Percentiles rank a stretch among this genome's conserved stretches.
Conservation (phyloP, 257 asterid species). For the Salvia miltiorrhiza region DNA sequence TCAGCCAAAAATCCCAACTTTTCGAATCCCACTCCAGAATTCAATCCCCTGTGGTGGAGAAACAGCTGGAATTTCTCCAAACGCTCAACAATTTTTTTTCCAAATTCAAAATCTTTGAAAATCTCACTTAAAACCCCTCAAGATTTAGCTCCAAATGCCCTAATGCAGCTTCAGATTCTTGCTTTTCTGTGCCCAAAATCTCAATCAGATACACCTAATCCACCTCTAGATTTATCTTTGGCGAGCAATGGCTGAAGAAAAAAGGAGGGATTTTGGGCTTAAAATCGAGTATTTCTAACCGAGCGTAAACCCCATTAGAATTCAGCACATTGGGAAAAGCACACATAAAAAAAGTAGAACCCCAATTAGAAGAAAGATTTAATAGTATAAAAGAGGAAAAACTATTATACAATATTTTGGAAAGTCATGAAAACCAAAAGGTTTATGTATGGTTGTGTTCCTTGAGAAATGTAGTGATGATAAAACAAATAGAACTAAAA, state of each 20-base stretch:
- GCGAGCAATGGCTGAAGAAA: constrained; percentile 31
- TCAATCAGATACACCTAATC: constrained; percentile 17
- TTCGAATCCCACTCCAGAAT: constrained; percentile 27
- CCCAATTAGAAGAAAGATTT: constrained; percentile 19
- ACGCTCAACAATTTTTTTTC: background rate
- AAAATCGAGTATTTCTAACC: constrained; percentile 36
- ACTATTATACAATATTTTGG: constrained; percentile 23
- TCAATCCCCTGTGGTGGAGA: constrained; percentile 8
- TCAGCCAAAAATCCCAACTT: constrained; percentile 22
- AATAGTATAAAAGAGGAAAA: constrained; percentile 11
- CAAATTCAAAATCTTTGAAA: background rate
- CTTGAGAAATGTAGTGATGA: constrained; percentile 10
- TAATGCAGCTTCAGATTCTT: constrained; percentile 16
- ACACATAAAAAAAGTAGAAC: constrained; percentile 23
- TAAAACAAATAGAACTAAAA: background rate
- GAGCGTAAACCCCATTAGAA: constrained; percentile 43
- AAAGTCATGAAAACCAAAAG: constrained; percentile 34
- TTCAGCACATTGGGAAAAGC: constrained; percentile 38
- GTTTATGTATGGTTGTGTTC: constrained; percentile 11
- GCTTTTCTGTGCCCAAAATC: background rate
- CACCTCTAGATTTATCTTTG: constrained; percentile 37
- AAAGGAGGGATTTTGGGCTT: constrained; percentile 23
- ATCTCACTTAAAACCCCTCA: constrained; percentile 18
- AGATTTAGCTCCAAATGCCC: constrained; percentile 23
- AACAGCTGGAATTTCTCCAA: constrained; percentile 17